Evolutionary conservation across 2,329 filamentous ascomycete genomes (phyloP).

Genomic region (Apiospora phragmitis): DNA sequence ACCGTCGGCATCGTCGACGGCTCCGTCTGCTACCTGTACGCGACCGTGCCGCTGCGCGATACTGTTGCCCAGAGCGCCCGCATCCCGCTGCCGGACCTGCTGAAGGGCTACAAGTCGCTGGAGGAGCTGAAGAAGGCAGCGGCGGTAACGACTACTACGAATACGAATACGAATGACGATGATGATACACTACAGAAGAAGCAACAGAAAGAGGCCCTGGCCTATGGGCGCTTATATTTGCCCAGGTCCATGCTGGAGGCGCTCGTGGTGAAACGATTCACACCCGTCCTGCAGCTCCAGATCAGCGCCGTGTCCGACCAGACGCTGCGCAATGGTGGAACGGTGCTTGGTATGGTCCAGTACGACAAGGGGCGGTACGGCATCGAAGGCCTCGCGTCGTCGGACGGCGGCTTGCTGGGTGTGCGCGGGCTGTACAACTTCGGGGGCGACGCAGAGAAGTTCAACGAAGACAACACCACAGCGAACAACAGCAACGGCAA

Average conservation of each 20-base stretch:
- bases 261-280: slow-evolving; percentile 76
- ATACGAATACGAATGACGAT: slow-evolving; percentile 17
- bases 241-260: slow-evolving; percentile 86
- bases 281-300: slow-evolving; percentile 75
- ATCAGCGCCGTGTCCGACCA: slow-evolving; percentile 77
- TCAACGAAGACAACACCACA: slow-evolving; percentile 17
- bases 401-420: slow-evolving; percentile 86
- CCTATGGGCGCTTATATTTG: slow-evolving; percentile 79
- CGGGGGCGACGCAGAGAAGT: slow-evolving; percentile 63
- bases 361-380: slow-evolving; percentile 87
- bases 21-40: slow-evolving; percentile 96
- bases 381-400: slow-evolving; percentile 87
- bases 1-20: slow-evolving; percentile 91
- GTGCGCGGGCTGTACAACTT: slow-evolving; percentile 93
- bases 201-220: slow-evolving; percentile 51
- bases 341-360: slow-evolving; percentile 70
- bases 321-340: slow-evolving; percentile 72
- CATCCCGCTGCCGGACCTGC: slow-evolving; percentile 74
- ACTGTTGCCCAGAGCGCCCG: slow-evolving; percentile 68
- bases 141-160: neutral
- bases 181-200: slow-evolving; percentile 5
- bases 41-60: slow-evolving; percentile 73
- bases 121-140: slow-evolving; percentile 54
- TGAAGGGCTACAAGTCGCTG: slow-evolving; percentile 81
- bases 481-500: slow-evolving; percentile 21